Conservation (phyloP, 75 land plant species). For the Cryptomeria japonica region DNA sequence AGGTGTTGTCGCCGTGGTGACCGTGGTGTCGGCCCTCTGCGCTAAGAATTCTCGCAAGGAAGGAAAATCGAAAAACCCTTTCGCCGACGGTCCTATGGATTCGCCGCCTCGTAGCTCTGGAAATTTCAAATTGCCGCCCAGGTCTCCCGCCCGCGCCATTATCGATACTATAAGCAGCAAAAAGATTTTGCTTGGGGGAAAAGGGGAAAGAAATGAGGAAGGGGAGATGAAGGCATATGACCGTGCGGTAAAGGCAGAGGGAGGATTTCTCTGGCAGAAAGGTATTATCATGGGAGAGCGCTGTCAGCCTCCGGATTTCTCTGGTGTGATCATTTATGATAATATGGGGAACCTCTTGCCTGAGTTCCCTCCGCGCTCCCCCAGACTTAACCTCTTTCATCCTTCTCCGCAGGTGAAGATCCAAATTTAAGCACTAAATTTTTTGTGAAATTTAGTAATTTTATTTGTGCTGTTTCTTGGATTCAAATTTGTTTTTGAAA, state of each 20-base stretch:
- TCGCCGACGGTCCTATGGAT: neutral
- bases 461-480: no score
- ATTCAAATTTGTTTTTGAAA: no score
- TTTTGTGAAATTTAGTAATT: no score
- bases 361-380: constrained; percentile 12
- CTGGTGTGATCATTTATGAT: constrained; percentile 30
- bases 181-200: neutral
- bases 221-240: neutral
- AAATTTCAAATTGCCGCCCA: neutral
- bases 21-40: neutral
- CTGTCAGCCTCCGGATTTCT: constrained; percentile 36
- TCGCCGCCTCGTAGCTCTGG: neutral
- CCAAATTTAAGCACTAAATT: no score
- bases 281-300: constrained; percentile 27
- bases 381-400: neutral
- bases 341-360: constrained; percentile 18
- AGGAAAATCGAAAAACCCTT: neutral
- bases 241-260: neutral
- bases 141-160: neutral
- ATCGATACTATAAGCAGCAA: neutral
- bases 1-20: neutral
- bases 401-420: neutral
- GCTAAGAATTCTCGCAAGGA: neutral
- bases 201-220: neutral
- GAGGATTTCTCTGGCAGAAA: constrained; percentile 19